phyloP scores from a whole-genome alignment of 106 monocot species.

The Iris macrosiphon region DNA sequence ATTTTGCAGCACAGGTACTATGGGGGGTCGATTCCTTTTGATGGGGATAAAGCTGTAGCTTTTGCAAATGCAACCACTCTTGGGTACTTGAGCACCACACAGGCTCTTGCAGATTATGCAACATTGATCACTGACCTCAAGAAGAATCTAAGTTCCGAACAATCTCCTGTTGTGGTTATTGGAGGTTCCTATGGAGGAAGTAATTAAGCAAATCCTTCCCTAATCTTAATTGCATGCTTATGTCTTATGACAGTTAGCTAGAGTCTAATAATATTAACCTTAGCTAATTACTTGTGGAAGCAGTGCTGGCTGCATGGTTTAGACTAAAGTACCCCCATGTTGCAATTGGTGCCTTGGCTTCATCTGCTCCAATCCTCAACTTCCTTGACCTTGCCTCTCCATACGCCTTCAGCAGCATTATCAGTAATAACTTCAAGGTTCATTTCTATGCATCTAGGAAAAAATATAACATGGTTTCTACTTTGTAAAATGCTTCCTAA shows the following conservation, averaged over 20 bases:
- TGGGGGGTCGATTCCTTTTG: constrained; percentile 83
- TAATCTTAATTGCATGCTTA: too few relatives aligned
- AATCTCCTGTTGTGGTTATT: constrained; percentile 81
- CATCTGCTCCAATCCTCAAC: constrained; percentile 88
- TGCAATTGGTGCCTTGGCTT: constrained; percentile 79
- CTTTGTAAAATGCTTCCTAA: background rate
- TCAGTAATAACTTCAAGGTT: constrained; percentile 41
- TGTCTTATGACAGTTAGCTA: too few relatives aligned
- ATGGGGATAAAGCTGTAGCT: constrained; percentile 30
- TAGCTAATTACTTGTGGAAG: background rate
- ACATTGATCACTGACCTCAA: constrained; percentile 71
- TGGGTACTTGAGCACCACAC: constrained; percentile 75
- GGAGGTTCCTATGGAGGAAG: constrained; percentile 99
- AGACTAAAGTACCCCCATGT: constrained; percentile 95
- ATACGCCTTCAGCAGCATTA: constrained; percentile 24
- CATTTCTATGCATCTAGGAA: background rate
- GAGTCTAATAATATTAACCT: too few relatives aligned
- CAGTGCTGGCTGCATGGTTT: constrained; percentile 99
- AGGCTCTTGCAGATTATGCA: constrained; percentile 87
- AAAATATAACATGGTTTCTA: background rate
- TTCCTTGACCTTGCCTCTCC: constrained; percentile 69
- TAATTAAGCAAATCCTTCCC: constrained; percentile 21
- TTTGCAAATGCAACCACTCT: constrained; percentile 39
- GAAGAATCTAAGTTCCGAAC: constrained; percentile 71
- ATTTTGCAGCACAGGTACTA: constrained; percentile 82